Evolutionary conservation across 768 basidiomycete genomes (phyloP).

Genomic region (Lactifluus rugatus): DNA sequence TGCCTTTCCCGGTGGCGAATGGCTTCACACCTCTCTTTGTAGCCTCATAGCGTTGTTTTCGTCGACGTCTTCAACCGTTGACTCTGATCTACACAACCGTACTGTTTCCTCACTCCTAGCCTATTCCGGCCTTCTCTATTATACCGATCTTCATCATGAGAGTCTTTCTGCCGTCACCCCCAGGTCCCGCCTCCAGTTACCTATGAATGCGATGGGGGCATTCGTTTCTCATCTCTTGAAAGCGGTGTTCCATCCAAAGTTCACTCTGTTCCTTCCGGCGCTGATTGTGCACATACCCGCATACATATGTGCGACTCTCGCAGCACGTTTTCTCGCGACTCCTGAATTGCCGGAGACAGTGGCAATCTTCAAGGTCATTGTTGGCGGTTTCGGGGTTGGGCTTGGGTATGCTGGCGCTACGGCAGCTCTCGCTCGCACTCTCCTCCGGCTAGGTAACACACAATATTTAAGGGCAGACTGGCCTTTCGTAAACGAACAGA

Average conservation of each 20-base stretch:
- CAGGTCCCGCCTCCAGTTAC: slow-evolving; percentile 30
- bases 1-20: not conserved
- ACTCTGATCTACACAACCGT: slow-evolving; percentile 51
- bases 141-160: slow-evolving; percentile 72
- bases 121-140: slow-evolving; percentile 79
- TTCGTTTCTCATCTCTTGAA: slow-evolving; percentile 50
- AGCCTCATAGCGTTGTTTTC: slow-evolving; percentile 56
- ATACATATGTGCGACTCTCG: slow-evolving; percentile 69
- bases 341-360: slow-evolving; percentile 72
- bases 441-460: not conserved
- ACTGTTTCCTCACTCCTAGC: slow-evolving; percentile 41
- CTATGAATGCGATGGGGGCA: slow-evolving; percentile 60
- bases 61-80: slow-evolving; percentile 48
- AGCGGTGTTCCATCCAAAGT: not conserved
- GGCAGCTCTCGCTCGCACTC: not conserved
- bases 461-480: not conserved
- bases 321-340: slow-evolving; percentile 63
- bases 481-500: not conserved
- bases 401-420: slow-evolving; percentile 2
- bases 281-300: slow-evolving; percentile 79
- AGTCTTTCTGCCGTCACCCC: slow-evolving; percentile 74
- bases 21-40: slow-evolving; percentile 47
- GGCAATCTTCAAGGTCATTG: slow-evolving; percentile 91
- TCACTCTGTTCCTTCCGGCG: slow-evolving; percentile 72
- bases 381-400: slow-evolving; percentile 37